Evolutionary conservation across 2,329 filamentous ascomycete genomes (phyloP), one percentile per base, ranked within the genome.

Genomic region (Hypocreales sp.): DNA sequence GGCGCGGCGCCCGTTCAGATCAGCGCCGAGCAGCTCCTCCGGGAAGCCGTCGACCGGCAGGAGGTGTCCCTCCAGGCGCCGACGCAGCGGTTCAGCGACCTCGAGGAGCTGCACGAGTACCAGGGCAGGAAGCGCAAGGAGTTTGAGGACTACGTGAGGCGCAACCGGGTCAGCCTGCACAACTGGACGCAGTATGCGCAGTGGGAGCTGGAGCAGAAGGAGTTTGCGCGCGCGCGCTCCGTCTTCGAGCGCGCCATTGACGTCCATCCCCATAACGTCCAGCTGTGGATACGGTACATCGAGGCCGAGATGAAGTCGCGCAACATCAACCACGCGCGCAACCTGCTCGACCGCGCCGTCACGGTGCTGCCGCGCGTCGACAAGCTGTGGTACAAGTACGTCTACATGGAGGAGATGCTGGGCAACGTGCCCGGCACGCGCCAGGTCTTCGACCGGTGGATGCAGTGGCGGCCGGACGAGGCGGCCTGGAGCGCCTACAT

Each of bases 301-400:
- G 90, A 98, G 58, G 72, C 83, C 25, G 90, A 95, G 64, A 93
- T 98, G 79, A 92, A 92, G 56, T 47, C 47, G 35, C 66, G 86
- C 39, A 93, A 93, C 49, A 94, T 98, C 61, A 93, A 93, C 50
- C 87, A 95, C 64, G 86, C 90, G 19, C 67, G 90, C 32, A 98
- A 98, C 49, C 56, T 98, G 27, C 70, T 98, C 28, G 90, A 98
- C 50, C 77, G 90, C 30, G 86, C 90, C n/a, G 82, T 95, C 28
- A 84, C 84, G 1, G 81, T 92, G 30, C 61, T 94, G 21, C 90
- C 90, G 5, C 67, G 90, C 31, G 72, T 95, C 22, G 84, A 95
- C 50, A 95, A 95, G 63, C 60, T 98, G 19, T 98, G 90, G 90
- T 98, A 93, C 62, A 95, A 95, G 52, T 98, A 94, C 61, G 83